Base-by-base conservation (phyloP, 345 rosid species). In the Eucalyptus marginata region DNA sequence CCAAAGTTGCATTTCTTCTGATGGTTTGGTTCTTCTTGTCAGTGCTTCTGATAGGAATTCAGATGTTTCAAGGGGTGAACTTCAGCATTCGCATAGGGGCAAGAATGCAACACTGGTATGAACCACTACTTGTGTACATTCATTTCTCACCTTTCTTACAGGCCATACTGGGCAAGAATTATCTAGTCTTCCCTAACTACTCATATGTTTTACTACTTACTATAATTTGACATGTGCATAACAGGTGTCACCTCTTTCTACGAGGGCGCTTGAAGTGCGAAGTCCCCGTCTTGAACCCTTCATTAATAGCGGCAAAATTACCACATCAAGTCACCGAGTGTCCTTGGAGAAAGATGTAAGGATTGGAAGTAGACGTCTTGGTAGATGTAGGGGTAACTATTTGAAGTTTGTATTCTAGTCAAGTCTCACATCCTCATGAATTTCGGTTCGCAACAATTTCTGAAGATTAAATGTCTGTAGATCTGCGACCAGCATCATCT, bases 271-370 rank as follows among this genome's bases (percentile, higher is more conserved):
- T 88, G 91, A 92, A 86, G 89, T 89, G 89, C 93, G 47, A 85
- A 95, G 95, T 88, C 94, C 97, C 88, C 92, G 90, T 43, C 92
- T 84, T 87, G 92, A 90, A 44, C 86, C 90, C 86, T 91, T 88
- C 27, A 56, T 89, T 52, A 43, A 31, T 90, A 76, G 80, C 4
- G 88, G 86, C 88, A 93, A 89, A 64, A 91, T 90, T 88, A 40
- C 64, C 68, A 88, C 95, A 50, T 87, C 92, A 33, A 94, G 89
- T 88, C 94, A 96, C 47, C 93, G 94, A 91, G 94, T 95, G 27
- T 95, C 97, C 52, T 88, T 97, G 90, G 98, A 97, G 90, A 94
- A 95, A 88, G 99, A 97, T 93, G 99, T 96, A 93, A 93, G 96
- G 66, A 29, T 18, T 76, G 47, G 84, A 76, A 76, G 24, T 76